Base-by-base conservation (phyloP, 1,284 basidiomycete species). In the Trichosporon asahii region DNA sequence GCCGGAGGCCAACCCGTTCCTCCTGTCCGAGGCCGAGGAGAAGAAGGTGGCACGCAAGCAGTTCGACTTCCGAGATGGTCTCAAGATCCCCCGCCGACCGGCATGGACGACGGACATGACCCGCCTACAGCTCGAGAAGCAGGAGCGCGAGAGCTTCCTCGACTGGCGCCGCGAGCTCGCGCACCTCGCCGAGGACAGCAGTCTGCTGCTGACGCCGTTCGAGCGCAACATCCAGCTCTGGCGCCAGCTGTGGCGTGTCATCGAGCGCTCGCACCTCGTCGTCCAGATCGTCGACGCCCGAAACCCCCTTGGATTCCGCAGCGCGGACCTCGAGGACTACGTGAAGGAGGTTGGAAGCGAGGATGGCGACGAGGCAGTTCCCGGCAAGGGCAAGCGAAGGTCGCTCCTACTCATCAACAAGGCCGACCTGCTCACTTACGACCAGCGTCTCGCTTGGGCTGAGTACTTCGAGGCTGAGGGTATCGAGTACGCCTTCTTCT, bases 211-310 rank as follows among this genome's bases (percentile, higher is more conserved):
- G 9, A 98, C 95, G 0, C 95, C 95, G 0, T 98, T 97, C 77
- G 95, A 98, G 81, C 91, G 95, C 66, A 98, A 98, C 80, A 85
- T 98, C 27, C 94, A 97, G 86, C 93, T 98, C 12, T 98, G 95
- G 95, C 87, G 95, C 65, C 95, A 98, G 79, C 87, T 98, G 3
- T 98, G 95, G 95, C 88, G 95, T 72, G 95, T 98, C 0, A 83
- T 97, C 21, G 95, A 98, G 83, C 89, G 95, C 57, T 96, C 94
- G 5, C 94, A 97, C 77, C 88, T 98, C 12, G 85, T 98, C 53
- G 93, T 98, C 0, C 95, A 98, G 83, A 98, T 98, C 71, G 94
- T 98, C 64, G 95, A 98, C 79, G 95, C 94, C 11, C 88, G 95
- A 57, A 97, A 97, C 85, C 95, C 95, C 0, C 85, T 95, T 14